Evolutionary conservation across 805 yeast genomes (phyloP).

Genomic region (Monosporozyma unispora): DNA sequence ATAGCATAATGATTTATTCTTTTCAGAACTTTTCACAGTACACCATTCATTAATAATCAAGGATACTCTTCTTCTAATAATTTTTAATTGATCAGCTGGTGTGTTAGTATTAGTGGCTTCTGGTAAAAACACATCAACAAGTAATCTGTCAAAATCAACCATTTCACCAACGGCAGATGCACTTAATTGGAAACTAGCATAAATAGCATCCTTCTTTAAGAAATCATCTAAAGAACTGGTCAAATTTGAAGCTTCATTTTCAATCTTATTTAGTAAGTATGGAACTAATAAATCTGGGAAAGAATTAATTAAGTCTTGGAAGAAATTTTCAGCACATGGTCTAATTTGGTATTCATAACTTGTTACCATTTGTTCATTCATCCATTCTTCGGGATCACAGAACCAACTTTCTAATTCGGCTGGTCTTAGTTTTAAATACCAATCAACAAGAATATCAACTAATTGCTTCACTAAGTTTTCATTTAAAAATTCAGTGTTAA

Average conservation of each 20-base stretch:
- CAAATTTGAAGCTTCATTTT: slow-evolving; percentile 30
- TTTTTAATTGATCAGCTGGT: slow-evolving; percentile 42
- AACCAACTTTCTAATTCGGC: slow-evolving; percentile 75
- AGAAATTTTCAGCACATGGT: slow-evolving; percentile 81
- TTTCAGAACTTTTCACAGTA: slow-evolving; percentile 51
- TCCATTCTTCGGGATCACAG: slow-evolving; percentile 88
- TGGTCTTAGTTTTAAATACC: slow-evolving; percentile 68
- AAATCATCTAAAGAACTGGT: slow-evolving; percentile 37
- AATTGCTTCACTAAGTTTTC: slow-evolving; percentile 46
- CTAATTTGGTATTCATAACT: slow-evolving; percentile 80
- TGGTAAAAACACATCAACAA: slow-evolving; percentile 58
- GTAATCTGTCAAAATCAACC: slow-evolving; percentile 60
- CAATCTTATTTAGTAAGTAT: slow-evolving; percentile 52
- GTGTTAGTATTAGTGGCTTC: slow-evolving; percentile 35
- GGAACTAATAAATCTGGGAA: slow-evolving; percentile 50
- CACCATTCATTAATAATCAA: slow-evolving; percentile 77
- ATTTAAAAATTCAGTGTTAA: slow-evolving; percentile 50
- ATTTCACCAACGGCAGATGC: slow-evolving; percentile 53
- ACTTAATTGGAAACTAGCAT: slow-evolving; percentile 76
- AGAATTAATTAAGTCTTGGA: slow-evolving; percentile 58
- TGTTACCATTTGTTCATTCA: slow-evolving; percentile 64
- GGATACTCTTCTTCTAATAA: slow-evolving; percentile 70
- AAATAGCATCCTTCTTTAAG: slow-evolving; percentile 65
- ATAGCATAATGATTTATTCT: slow-evolving; percentile 51
- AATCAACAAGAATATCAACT: slow-evolving; percentile 57